A percentile compares a stretch with the other conserved stretches of the same genome.
Evolutionary conservation across 805 yeast species (phyloP).

Genomic region (Cyberlindnera xishuangbannaensis): DNA sequence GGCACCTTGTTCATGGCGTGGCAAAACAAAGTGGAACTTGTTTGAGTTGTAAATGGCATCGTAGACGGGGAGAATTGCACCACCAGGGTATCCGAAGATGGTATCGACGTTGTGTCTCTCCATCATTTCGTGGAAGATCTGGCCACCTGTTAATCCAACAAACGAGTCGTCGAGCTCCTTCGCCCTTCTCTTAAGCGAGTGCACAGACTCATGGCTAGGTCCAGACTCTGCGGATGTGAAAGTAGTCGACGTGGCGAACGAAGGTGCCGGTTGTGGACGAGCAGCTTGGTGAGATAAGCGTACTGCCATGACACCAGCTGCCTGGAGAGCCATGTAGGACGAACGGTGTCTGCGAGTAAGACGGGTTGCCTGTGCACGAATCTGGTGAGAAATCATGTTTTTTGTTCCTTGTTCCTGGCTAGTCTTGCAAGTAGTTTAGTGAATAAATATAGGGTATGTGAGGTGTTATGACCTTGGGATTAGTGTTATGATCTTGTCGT

Average conservation of each 20-base stretch:
- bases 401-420: no score
- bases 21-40: slow-evolving; percentile 83
- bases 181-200: slow-evolving; percentile 7
- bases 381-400: slow-evolving; percentile 14
- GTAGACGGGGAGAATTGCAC: slow-evolving; percentile 96
- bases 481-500: no score
- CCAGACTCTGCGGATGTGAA: no score
- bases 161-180: slow-evolving; percentile 70
- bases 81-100: slow-evolving; percentile 97
- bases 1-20: slow-evolving; percentile 98
- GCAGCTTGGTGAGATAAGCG: no score
- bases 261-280: no score
- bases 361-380: slow-evolving; percentile 19
- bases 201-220: no score
- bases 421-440: no score
- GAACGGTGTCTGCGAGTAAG: slow-evolving; percentile 13
- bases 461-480: no score
- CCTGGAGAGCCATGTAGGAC: no score
- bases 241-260: slow-evolving; percentile 8
- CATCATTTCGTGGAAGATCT: slow-evolving; percentile 99
- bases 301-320: no score
- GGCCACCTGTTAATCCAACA: slow-evolving; percentile 97
- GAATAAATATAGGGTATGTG: no score
- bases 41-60: slow-evolving; percentile 94
- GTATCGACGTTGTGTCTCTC: slow-evolving; percentile 92